A percentile compares a stretch with the other conserved stretches of the same genome.
These are phyloP conservation scores for Leccinum olivaceoglutinosum DNA, from an alignment of 1,284 basidiomycete genomes.

Conservation along the genomic window DNA sequence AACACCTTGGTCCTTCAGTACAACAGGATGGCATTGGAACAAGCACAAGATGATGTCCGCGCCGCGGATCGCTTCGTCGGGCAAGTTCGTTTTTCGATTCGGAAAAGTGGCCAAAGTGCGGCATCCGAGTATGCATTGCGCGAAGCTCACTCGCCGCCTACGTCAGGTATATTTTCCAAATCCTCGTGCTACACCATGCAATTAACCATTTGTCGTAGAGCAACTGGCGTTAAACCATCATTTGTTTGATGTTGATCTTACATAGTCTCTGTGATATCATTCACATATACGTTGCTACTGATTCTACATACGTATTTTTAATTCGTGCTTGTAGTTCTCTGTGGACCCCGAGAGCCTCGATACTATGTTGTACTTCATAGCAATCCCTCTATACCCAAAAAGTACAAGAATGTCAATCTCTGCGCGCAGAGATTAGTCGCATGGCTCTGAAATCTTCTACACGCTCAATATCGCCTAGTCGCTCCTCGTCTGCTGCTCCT, in stretches of 20 bases:
- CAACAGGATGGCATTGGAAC: neutral
- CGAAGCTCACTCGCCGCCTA: neutral
- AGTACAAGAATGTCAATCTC: constrained; percentile 61
- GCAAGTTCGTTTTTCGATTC: neutral
- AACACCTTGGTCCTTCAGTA: neutral
- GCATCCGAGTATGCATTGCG: neutral
- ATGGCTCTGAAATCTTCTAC: no score
- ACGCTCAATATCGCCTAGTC: neutral
- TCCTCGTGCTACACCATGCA: neutral
- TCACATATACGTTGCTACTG: neutral
- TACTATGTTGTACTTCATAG: constrained; percentile 28
- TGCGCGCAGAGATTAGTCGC: no score
- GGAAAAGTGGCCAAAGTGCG: neutral
- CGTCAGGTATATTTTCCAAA: neutral
- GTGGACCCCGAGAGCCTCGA: neutral
- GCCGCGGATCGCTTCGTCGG: neutral
- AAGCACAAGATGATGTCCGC: neutral
- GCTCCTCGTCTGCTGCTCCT: no score
- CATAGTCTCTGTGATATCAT: neutral
- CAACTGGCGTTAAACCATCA: neutral
- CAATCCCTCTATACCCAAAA: constrained; percentile 59
- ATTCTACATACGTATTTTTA: neutral
- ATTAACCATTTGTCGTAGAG: neutral
- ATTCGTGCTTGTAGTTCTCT: neutral
- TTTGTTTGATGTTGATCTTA: neutral